Evolutionary conservation across 1,139 yeast species (phyloP), one percentile per base, ranked within the genome.

Genomic region (Zhuliangozyma blackwelliae): DNA sequence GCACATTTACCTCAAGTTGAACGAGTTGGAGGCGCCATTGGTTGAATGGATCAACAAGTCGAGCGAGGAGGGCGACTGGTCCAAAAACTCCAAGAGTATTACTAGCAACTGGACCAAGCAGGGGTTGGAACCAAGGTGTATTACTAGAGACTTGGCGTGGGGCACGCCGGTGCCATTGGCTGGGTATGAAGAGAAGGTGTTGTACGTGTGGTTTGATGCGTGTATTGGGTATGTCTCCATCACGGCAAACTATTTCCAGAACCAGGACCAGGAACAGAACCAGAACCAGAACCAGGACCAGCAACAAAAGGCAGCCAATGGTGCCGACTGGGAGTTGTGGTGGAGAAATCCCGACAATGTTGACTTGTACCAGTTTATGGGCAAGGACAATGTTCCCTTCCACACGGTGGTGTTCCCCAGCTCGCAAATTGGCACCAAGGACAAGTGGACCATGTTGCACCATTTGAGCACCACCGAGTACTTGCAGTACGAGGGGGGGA

Each of bases 151-250:
- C 61, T 76, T 92, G 58, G 80, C 81, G 37, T 92, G 99, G 99
- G 99, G 99, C 58, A 89, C 96, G 8, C 97, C 97, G 4, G 97
- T 92, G 26, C 98, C 98, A 35, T 68, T 86, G 48, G 80, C 85
- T 48, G 80, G 78, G 32, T 92, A 75, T 66, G 79, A 83, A 49
- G 82, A 88, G 36, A 92, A 92, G 65, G 98, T 92, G 11, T 71
- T 92, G 55, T 92, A 92, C 56, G 99, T 92, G 43, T 92, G 99
- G 99, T 92, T 92, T 51, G 99, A 92, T 65, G 99, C 99, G 32
- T 79, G 96, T 33, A 90, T 92, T 50, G 99, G 99, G 31, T 92
- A 92, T 59, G 81, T 90, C 44, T 88, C 97, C 37, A 92, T 92
- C 54, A 94, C 99, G 29, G 97, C 97, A 25, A 85, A 84, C 61